These are phyloP conservation scores for Prunus yedoensis DNA, from an alignment of 331 rosid genomes.

Conservation along the genomic window DNA sequence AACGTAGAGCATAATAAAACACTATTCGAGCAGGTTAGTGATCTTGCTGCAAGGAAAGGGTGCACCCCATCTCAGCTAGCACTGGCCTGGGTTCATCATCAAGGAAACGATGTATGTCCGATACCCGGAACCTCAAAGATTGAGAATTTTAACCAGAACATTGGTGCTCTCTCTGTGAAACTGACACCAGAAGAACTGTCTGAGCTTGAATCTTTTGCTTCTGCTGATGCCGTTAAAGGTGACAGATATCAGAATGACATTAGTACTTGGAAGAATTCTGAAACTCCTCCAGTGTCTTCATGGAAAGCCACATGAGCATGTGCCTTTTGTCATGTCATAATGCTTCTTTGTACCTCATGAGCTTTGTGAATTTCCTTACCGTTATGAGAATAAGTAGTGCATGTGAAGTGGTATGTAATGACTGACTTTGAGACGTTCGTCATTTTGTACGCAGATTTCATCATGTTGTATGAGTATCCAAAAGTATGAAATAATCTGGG, in stretches of 20 bases:
- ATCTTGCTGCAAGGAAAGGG: slow-evolving; percentile 54
- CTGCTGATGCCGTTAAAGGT: slow-evolving; percentile 54
- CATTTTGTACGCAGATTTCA: background rate
- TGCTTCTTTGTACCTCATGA: background rate
- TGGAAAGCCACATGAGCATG: slow-evolving; percentile 43
- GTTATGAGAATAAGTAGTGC: background rate
- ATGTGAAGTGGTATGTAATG: background rate
- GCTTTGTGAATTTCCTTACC: background rate
- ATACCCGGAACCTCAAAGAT: slow-evolving; percentile 84
- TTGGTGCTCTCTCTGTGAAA: slow-evolving; percentile 55
- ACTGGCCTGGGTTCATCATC: slow-evolving; percentile 79
- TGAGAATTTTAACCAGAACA: slow-evolving; percentile 55
- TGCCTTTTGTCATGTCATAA: no score
- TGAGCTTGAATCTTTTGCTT: slow-evolving; percentile 54
- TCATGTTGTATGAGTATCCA: background rate
- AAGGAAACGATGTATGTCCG: slow-evolving; percentile 69
- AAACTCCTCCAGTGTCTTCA: slow-evolving; percentile 67
- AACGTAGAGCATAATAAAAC: slow-evolving; percentile 46
- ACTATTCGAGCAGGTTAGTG: slow-evolving; percentile 46
- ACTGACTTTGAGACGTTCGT: background rate
- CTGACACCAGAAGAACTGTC: slow-evolving; percentile 57
- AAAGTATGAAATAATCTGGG: no score
- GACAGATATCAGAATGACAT: slow-evolving; percentile 17
- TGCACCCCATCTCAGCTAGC: slow-evolving; percentile 70
- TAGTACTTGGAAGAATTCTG: slow-evolving; percentile 50